A percentile compares a stretch with the other conserved stretches of the same genome.
Conservation (phyloP, 2,329 filamentous ascomycete genomes). For the Teratosphaeria nubilosa region DNA sequence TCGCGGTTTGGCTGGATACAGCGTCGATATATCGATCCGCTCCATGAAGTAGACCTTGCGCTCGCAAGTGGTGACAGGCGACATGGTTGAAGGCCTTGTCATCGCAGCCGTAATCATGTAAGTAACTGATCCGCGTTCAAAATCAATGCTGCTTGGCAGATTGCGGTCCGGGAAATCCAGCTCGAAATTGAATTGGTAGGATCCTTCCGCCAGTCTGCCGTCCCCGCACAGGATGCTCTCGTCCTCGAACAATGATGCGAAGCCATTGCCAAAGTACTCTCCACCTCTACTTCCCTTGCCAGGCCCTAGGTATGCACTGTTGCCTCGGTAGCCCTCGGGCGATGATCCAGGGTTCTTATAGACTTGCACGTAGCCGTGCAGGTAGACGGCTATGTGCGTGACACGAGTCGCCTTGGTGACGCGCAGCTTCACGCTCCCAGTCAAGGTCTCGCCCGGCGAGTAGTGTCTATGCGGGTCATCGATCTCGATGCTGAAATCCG, state of each 20-base stretch:
- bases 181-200: constrained; percentile 72
- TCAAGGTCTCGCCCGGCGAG: constrained; percentile 62
- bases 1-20: constrained; percentile 64
- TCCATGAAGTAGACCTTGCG: constrained; percentile 71
- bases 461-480: constrained; percentile 72
- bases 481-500: constrained; percentile 68
- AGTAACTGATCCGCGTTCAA: constrained; percentile 85
- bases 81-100: constrained; percentile 78
- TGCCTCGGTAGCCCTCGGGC: constrained; percentile 42
- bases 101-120: constrained; percentile 86
- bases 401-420: constrained; percentile 65
- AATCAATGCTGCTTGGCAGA: constrained; percentile 88
- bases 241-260: constrained; percentile 73
- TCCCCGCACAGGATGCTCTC: constrained; percentile 72
- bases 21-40: constrained; percentile 69
- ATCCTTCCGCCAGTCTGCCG: constrained; percentile 61
- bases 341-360: constrained; percentile 59
- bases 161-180: constrained; percentile 58
- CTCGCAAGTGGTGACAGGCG: constrained; percentile 69
- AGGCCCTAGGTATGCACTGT: constrained; percentile 41
- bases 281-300: constrained; percentile 43
- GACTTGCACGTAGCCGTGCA: constrained; percentile 71
- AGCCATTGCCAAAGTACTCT: constrained; percentile 62
- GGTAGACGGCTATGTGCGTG: constrained; percentile 67
- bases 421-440: constrained; percentile 61